A percentile compares a stretch with the other conserved stretches of the same genome.
These are phyloP conservation scores for Phytophthora pinifolia DNA, from an alignment of 352 stramenopile species.

Conservation along the genomic window DNA sequence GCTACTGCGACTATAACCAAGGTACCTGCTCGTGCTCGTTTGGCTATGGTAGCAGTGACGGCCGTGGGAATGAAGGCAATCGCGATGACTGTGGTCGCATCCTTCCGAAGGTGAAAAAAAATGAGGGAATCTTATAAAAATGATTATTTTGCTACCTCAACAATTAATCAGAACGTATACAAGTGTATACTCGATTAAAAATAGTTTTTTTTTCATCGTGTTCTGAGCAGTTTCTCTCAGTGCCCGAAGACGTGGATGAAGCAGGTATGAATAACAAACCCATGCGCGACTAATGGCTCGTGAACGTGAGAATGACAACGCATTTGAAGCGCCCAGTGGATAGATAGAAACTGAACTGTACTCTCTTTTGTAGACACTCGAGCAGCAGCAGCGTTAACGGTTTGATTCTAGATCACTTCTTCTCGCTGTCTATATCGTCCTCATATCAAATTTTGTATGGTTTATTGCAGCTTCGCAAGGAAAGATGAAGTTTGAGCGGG, in stretches of 20 bases:
- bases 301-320: neutral
- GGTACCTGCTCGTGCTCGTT: conserved; percentile 51
- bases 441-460: neutral
- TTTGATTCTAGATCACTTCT: neutral
- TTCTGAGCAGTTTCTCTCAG: conserved; percentile 3
- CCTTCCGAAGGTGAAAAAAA: conserved; percentile 18
- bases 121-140: too few relatives aligned
- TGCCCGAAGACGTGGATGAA: neutral
- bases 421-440: neutral
- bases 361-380: too few relatives aligned
- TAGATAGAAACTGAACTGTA: too few relatives aligned
- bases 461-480: conserved; percentile 8
- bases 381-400: neutral
- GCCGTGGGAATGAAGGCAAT: conserved; percentile 51
- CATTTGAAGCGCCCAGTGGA: neutral
- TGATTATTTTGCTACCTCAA: neutral
- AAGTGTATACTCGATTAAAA: conserved; percentile 1
- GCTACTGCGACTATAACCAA: conserved; percentile 71
- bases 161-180: neutral
- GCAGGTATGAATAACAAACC: neutral
- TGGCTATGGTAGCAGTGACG: conserved; percentile 65
- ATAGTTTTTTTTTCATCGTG: conserved; percentile 8
- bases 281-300: neutral
- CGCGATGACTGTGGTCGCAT: conserved; percentile 67
- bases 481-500: conserved; percentile 55